Evolutionary conservation across 805 yeast species (phyloP), one percentile per base, ranked within the genome.

Genomic region (Yamadazyma takamatsuzukensis): DNA sequence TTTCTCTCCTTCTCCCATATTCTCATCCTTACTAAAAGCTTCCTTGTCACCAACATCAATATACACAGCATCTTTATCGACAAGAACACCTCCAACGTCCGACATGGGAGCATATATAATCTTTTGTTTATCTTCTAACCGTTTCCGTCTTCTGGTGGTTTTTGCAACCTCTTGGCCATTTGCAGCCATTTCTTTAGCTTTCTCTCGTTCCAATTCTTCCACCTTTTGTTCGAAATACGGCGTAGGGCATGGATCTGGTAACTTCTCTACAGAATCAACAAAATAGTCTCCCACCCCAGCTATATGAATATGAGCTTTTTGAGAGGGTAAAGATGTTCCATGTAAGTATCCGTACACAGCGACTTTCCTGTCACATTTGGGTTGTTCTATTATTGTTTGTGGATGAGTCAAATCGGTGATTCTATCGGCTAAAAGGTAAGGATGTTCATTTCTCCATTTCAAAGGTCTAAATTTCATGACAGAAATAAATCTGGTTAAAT

Each of bases 381-480:
- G 78, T 51, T 93, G 80, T 38, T 77, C 70, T 43, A 83, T 89
- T 21, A 94, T 77, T 27, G 68, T 57, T 29, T 84, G 75, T 1
- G 98, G 98, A 59, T 89, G 97, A 3, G 99, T 94, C 42, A 94
- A 67, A 59, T 93, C 99, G 7, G 93, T 85, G 27, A 90, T 70
- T 55, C 98, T 75, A 55, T 93, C 99, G 11, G 90, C 88, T 39
- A 93, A 66, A 47, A 93, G 57, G 54, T 93, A 93, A 4, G 97
- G 95, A 65, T 93, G 99, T 65, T 93, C 97, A 56, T 90, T 93
- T 66, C 98, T 78, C 99, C 99, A 93, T 58, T 93, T 93, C 48
- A 94, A 69, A n/a, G 99, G 99, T 53, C 98, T 76, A 61, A 94
- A 94, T 58, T 94, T 93, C 97, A 94, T 90, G 28, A 90, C 97